These are phyloP conservation scores for Glarea lozoyensis DNA, from an alignment of 495 filamentous ascomycete genomes.

Conservation along the genomic window DNA sequence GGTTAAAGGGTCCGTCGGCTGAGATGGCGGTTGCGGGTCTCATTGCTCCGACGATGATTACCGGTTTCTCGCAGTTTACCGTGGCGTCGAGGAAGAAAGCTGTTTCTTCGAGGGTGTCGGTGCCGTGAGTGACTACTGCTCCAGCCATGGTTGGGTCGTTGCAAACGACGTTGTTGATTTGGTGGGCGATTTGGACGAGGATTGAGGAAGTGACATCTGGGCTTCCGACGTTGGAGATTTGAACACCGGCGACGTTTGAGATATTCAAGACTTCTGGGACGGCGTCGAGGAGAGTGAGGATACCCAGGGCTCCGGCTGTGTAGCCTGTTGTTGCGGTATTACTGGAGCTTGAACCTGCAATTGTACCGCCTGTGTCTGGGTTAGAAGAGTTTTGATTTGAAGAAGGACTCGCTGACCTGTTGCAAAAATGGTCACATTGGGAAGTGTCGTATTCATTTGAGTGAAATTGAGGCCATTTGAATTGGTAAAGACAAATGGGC, in stretches of 20 bases:
- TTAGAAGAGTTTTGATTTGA: not conserved
- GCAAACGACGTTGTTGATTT: constrained; percentile 29
- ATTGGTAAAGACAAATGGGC: constrained; percentile 24
- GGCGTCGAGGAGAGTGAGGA: constrained; percentile 27
- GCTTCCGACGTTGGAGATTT: constrained; percentile 29
- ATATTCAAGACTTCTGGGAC: constrained; percentile 34
- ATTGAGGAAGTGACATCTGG: constrained; percentile 31
- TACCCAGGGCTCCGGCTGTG: constrained; percentile 32
- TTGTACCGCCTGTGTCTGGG: constrained; percentile 28
- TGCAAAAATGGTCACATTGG: constrained; percentile 42
- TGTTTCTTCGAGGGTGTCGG: constrained; percentile 41
- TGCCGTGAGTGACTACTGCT: constrained; percentile 41
- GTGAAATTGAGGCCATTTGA: constrained; percentile 26
- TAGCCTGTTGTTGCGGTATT: constrained; percentile 40
- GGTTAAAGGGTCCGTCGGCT: constrained; percentile 41
- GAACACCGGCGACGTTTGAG: constrained; percentile 36
- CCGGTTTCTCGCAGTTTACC: constrained; percentile 36
- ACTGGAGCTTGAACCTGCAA: constrained; percentile 32
- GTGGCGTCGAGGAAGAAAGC: constrained; percentile 42
- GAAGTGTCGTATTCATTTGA: constrained; percentile 34
- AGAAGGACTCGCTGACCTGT: constrained; percentile 23
- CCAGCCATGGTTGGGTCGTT: constrained; percentile 33
- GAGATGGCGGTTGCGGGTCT: constrained; percentile 40
- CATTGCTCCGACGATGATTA: constrained; percentile 42
- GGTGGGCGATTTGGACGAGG: constrained; percentile 32